Conservation (phyloP, 2,329 filamentous ascomycete genomes). For the Cladosporium oxysporum region DNA sequence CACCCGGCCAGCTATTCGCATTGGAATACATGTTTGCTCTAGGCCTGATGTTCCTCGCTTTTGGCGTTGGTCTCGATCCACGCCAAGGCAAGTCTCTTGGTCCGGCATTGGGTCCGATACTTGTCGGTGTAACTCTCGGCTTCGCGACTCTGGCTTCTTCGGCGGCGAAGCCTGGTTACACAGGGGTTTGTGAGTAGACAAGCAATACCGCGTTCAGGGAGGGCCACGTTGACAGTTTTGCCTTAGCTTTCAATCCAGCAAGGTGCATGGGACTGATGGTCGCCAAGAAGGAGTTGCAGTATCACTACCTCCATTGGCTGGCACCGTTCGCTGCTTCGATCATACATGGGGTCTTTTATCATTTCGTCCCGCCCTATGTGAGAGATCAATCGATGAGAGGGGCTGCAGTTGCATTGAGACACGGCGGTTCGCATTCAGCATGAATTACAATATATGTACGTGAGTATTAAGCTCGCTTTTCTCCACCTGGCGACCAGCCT, state of each 20-base stretch:
- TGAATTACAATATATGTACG: no score
- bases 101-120: slow-evolving; percentile 50
- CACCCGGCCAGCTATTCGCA: slow-evolving; percentile 39
- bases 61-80: slow-evolving; percentile 57
- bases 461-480: no score
- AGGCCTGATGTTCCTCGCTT: slow-evolving; percentile 52
- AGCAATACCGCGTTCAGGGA: no score
- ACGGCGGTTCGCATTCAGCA: no score
- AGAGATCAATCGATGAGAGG: slow-evolving; percentile 20
- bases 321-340: slow-evolving; percentile 36
- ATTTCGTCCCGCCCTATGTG: slow-evolving; percentile 28
- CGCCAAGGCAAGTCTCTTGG: slow-evolving; percentile 53
- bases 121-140: slow-evolving; percentile 46
- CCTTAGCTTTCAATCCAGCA: slow-evolving; percentile 38
- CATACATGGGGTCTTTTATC: slow-evolving; percentile 38
- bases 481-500: no score
- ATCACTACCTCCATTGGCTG: slow-evolving; percentile 40
- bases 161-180: slow-evolving; percentile 36
- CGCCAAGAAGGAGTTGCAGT: slow-evolving; percentile 35
- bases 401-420: neutral
- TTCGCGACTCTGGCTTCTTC: slow-evolving; percentile 34
- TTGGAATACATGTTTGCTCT: slow-evolving; percentile 52
- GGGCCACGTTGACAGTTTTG: neutral
- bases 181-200: slow-evolving; percentile 30
- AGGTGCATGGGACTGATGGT: slow-evolving; percentile 41